Base-by-base conservation (phyloP, 768 basidiomycete genomes). In the Lentinus tigrinus region DNA sequence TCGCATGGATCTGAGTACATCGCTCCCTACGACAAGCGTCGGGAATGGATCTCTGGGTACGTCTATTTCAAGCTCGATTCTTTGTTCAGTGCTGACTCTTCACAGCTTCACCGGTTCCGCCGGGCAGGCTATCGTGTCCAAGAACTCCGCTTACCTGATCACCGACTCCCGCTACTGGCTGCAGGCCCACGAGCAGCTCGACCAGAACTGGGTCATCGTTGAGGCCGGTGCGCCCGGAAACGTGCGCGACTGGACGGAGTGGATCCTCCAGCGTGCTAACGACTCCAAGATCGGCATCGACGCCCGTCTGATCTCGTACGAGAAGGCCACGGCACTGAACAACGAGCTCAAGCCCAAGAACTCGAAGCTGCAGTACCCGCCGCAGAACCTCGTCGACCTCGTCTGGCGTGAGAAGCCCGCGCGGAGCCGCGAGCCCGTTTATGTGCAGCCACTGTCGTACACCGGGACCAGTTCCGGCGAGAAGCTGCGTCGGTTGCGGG, bases 1-100 rank as follows among this genome's bases (percentile, higher is more conserved):
- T 87, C 90, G 5, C 92, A 94, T 68, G 82, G 83, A 51, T 91
- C 91, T 0, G 92, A 94, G 71, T 93, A 91, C 59, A 87, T 92
- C 24, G 83, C 89, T 17, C 70, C 79, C 7, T 83, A 84, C 57
- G 92, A 94, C 71, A 88, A 88, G 69, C 83, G 92, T 47, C 77
- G 88, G 54, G 82, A 91, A 67, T 93, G 83, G 75, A 83, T 93
- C 50, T 86, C 87, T 43, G 88, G 87, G 88, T 89, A 68, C 55
- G 85, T 47, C 31, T 34, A 46, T 40, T 9, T 47, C 51, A 14
- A 21, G 59, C 17, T 37, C 46, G 14, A 16, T 17, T 11, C n/a
- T 49, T 27, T 27, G 16, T 9, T 46, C 49, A n/a, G n/a, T n/a
- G 69, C 44, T 54, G 16, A 46, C 21, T 31, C 40, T 42, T 14